Evolutionary conservation across 2,329 filamentous ascomycete species (phyloP), one percentile per base, ranked within the genome.

Genomic region (Penicillium concentricum): DNA sequence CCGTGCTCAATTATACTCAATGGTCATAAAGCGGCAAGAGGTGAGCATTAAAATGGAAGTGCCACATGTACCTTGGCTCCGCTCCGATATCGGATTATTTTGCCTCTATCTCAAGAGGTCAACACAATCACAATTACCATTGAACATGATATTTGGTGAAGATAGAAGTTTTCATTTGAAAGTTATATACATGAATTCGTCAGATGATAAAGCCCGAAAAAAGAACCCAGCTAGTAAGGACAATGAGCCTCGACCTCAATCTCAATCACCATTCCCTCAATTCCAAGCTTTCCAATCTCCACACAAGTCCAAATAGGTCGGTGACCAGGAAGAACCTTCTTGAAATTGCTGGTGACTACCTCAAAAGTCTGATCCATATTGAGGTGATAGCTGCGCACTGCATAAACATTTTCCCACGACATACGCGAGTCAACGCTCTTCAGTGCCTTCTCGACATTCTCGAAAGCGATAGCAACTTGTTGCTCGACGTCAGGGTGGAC

Each of bases 231-330:
- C 35, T 44, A 53, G 10, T 47, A 53, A 30, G 54, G 54, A 24
- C 20, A 46, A 18, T 56, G 38, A 12, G 61, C 62, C 45, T 64
- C 62, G 7, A 64, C 61, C 51, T 66, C 62, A 22, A 65, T 61
- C 49, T 66, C 62, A 42, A 65, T 60, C 10, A 56, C 20, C 57
- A 63, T 66, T 12, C 44, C 48, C 16, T 54, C 51, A 30, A 65
- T 59, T 2, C 54, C 62, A 18, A 65, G 50, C n/a, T 56, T 54
- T 7, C 38, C 34, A 37, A 65, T 50, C 4, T 54, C 54, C 10
- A 67, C 53, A 35, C 57, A 57, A 3, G 61, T 67, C 62, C 64
- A 67, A 26, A 67, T 54, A 7, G 64, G 64, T 20, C 56, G 56
- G 35, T 64, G 64, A 1, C 43, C 34, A 4, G 65, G 63, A 18